A percentile compares a stretch with the other conserved stretches of the same genome.
These are phyloP conservation scores for Maudiozyma serrabonitensis DNA, from an alignment of 805 yeast genomes.

Conservation along the genomic window DNA sequence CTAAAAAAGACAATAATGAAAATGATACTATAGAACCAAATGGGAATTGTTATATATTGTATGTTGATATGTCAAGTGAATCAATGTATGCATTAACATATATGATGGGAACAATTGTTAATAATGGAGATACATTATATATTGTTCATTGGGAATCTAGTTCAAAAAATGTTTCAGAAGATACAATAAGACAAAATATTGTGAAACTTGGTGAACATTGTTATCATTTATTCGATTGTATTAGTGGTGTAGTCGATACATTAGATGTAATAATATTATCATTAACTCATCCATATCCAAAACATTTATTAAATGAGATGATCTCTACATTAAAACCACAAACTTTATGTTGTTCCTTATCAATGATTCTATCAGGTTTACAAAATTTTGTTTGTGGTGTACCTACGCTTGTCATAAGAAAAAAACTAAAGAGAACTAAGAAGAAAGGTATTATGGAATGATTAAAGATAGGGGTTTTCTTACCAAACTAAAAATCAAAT, in stretches of 20 bases:
- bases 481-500: too few relatives aligned
- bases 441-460: slow-evolving; percentile 21
- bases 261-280: slow-evolving; percentile 28
- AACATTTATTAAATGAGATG: slow-evolving; percentile 31
- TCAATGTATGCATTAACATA: slow-evolving; percentile 78
- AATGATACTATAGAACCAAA: slow-evolving; percentile 20
- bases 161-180: slow-evolving; percentile 2
- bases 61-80: slow-evolving; percentile 77
- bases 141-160: slow-evolving; percentile 36
- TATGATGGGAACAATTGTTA: slow-evolving; percentile 76
- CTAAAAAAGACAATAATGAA: neutral
- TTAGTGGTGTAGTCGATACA: slow-evolving; percentile 18
- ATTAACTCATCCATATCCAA: slow-evolving; percentile 32
- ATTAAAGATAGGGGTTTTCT: too few relatives aligned
- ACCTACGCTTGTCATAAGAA: slow-evolving; percentile 27
- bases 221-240: slow-evolving; percentile 23
- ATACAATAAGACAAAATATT: slow-evolving; percentile 11
- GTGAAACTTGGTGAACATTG: slow-evolving; percentile 12
- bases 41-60: slow-evolving; percentile 41
- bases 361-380: slow-evolving; percentile 17
- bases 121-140: slow-evolving; percentile 73
- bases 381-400: slow-evolving; percentile 28
- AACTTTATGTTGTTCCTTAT: slow-evolving; percentile 22
- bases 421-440: slow-evolving; percentile 24
- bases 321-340: slow-evolving; percentile 29